phyloP scores from a whole-genome alignment of 139 green algal genomes.

The Nannochloris sp. region DNA sequence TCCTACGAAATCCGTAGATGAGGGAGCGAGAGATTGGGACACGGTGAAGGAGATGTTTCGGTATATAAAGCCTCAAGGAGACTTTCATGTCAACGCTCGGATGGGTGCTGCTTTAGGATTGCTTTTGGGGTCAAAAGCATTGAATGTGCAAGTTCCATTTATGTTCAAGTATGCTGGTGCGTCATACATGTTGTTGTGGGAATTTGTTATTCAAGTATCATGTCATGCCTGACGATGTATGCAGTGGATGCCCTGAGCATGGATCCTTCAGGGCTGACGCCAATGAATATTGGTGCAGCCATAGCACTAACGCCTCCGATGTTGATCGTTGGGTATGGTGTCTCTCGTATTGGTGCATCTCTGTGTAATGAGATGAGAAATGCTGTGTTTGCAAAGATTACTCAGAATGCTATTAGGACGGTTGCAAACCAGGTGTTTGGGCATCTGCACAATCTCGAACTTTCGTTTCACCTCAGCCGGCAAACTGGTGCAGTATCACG shows the following conservation, averaged over 20 bases:
- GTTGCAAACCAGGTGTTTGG: conserved; percentile 69
- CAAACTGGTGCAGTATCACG: conserved; percentile 84
- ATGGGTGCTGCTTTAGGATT: conserved; percentile 53
- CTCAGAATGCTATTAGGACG: conserved; percentile 61
- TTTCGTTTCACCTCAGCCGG: conserved; percentile 75
- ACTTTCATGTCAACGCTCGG: conserved; percentile 43
- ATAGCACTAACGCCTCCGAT: conserved; percentile 48
- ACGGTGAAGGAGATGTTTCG: conserved; percentile 1
- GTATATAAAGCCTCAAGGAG: neutral
- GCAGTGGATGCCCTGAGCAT: conserved; percentile 61
- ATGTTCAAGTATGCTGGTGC: conserved; percentile 78
- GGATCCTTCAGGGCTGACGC: conserved; percentile 33
- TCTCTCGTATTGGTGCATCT: conserved; percentile 43
- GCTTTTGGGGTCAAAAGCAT: conserved; percentile 35
- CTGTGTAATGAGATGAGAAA: conserved; percentile 78
- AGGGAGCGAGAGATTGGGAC: neutral
- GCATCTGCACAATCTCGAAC: conserved; percentile 83
- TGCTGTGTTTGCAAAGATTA: conserved; percentile 79
- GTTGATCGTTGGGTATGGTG: conserved; percentile 75
- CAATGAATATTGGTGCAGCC: conserved; percentile 18
- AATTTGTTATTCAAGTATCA: neutral
- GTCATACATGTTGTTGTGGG: neutral
- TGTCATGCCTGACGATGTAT: neutral
- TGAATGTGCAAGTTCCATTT: conserved; percentile 76
- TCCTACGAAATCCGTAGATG: neutral